Base-by-base conservation (phyloP, 257 asterid genomes). In the Scutellaria barbata region DNA sequence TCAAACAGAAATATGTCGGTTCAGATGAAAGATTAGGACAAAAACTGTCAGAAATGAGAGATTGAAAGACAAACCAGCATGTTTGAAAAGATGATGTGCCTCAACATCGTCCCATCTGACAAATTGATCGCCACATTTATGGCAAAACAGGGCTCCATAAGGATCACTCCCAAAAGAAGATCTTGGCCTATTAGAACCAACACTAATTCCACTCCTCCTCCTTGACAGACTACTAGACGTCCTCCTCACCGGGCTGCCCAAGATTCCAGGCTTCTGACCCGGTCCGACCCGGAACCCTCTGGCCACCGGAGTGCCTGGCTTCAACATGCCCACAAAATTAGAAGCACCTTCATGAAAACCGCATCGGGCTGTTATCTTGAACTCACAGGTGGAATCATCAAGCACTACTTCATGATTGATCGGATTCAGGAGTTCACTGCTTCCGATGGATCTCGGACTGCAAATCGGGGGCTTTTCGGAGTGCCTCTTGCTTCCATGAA, bases 401-500 rank as follows among this genome's bases (percentile, higher is more conserved):
- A 90, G 81, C 76, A 93, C 79, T 5, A 93, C 96, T 58, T 93
- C 88, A 48, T 91, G 96, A 0, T 96, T 86, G 0, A 91, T 89
- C 57, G 97, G 96, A 72, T 87, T 91, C 55, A 90, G 74, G 0
- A 93, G 86, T 5, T 93, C 96, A 66, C 95, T 87, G 77, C 97
- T 90, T 0, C 96, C 95, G 17, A 91, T 89, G 10, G 97, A 91
- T 78, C 97, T 85, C 11, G 98, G 97, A 56, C 97, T 91, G 51
- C 96, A 90, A 22, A 85, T 77, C 35, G 92, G 79, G 2, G 96
- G 92, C 82, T 80, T 86, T 14, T 83, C 96, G 16, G 79, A 65
- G 69, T 90, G 96, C 60, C 98, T 79, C 76, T 93, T 93, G 87
- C 98, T 93, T 52, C 97, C 98, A 33, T 92, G 93, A 58, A 90